phyloP scores from a whole-genome alignment of 2,329 filamentous ascomycete species.

The Aspergillus sp. region DNA sequence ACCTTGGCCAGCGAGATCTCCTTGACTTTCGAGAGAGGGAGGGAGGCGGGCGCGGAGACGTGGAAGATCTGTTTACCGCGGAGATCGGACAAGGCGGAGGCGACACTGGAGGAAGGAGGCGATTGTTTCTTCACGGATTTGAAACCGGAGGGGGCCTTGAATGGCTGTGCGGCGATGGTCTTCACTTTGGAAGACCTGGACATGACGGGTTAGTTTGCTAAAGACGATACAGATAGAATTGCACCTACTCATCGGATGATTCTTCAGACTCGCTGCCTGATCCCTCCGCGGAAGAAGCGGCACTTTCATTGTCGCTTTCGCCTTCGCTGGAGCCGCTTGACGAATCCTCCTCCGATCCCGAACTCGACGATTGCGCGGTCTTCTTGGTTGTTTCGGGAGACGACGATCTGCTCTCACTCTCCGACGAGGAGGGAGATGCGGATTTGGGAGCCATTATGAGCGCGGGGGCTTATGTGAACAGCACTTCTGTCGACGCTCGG shows the following conservation, averaged over 20 bases:
- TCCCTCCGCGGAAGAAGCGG: constrained; percentile 6
- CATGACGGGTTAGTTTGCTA: not conserved
- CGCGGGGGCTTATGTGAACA: not conserved
- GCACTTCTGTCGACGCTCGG: not conserved
- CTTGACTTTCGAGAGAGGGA: constrained; percentile 46
- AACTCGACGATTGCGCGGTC: constrained; percentile 5
- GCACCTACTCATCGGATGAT: constrained; percentile 9
- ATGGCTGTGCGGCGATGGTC: constrained; percentile 32
- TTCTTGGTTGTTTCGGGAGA: constrained; percentile 12
- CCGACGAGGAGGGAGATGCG: constrained; percentile 20
- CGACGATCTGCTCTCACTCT: constrained; percentile 11
- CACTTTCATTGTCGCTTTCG: constrained; percentile 16
- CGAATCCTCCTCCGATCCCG: constrained; percentile 9
- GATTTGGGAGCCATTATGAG: constrained; percentile 25
- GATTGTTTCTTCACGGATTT: constrained; percentile 35
- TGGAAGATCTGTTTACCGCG: constrained; percentile 49
- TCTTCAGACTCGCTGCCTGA: not conserved
- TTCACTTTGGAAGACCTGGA: constrained; percentile 5
- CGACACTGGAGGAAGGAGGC: constrained; percentile 31
- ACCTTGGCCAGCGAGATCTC: constrained; percentile 44
- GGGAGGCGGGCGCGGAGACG: constrained; percentile 46
- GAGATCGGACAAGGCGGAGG: constrained; percentile 39
- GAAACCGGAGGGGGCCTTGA: constrained; percentile 46
- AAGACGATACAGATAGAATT: not conserved
- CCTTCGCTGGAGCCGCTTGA: constrained; percentile 12